Base-by-base conservation (phyloP, 208 protist species). In the Trypanosoma mega region DNA sequence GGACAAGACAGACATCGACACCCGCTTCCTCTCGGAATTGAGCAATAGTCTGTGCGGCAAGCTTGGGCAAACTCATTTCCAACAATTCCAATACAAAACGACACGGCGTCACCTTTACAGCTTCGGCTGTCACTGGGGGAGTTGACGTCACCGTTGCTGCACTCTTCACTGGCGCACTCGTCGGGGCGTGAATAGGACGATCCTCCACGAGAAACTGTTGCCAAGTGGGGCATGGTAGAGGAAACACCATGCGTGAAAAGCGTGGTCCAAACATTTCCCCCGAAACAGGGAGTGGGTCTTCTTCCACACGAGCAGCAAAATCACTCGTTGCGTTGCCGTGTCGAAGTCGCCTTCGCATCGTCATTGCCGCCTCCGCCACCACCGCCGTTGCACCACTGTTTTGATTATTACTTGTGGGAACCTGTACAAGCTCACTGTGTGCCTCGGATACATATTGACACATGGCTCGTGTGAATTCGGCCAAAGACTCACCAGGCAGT, bases 1-100 rank as follows among this genome's bases (percentile, higher is more conserved):
- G 81, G 0, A 79, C 63, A 36, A 87, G 72, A 31, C 84, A 77
- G n/a, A 92, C 85, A 61, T 88, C 78, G 8, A 85, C 37, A 30
- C 57, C 63, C 45, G 26, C 49, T 27, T 56, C 50, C 44, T 30
- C 39, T 29, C 60, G 48, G 34, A 86, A 55, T 53, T 78, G 37
- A n/a, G n/a, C 57, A 24, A 87, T 77, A 2, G 71, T 55, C 1
- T 30, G 59, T 0, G 67, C 52, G 8, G 76, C 73, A n/a, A 84
- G 47, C 0, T 33, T 24, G 49, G 74, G 82, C 39, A 83, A 72
- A 8, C 78, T 71, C 9, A 78, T 56, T 0, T 72, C 51, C 27
- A 88, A 55, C 16, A 92, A 48, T 34, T 88, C 81, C n/a, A 82
- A 43, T 8, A 87, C 52, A 48, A 92, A 74, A 44, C 56, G 64